Base-by-base conservation (phyloP, 768 basidiomycete species). In the Rhodosporidiobolus odoratus region DNA sequence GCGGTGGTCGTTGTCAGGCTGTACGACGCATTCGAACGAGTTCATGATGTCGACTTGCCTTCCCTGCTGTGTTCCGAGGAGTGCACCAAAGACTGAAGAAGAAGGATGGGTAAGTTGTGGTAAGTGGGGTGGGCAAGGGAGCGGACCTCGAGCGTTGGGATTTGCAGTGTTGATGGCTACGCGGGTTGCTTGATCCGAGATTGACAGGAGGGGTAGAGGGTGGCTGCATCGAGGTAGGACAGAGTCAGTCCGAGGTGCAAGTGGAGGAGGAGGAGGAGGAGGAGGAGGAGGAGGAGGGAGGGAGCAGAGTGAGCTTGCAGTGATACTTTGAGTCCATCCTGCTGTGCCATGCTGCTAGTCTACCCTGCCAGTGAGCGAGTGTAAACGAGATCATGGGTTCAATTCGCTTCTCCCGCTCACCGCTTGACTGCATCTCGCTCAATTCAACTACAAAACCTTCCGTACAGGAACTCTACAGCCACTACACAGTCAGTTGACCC, bases 41-140 rank as follows among this genome's bases (percentile, higher is more conserved):
- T 97, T 99, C 68, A 95, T 89, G 77, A 99, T 94, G 81, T 98
- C 94, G 34, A 99, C 89, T 76, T 97, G 91, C 69, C 94, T 86
- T 30, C 94, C 94, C 76, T 86, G 88, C 79, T 97, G 93, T 4
- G 91, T 93, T 19, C 96, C 96, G 38, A 99, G 85, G 7, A 99
- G 83, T 21, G 91, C 95, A 17, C 96, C 96, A 65, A 96, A 82
- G 56, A 96, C 96, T 97, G 73, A 58, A 52, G 89, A 58, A 82
- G 21, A 21, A 19, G 47, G 21, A n/a, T 48, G 10, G 53, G 38
- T 38, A 21, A 47, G 35, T 1, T 9, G 4, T 4, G 47, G 16
- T 16, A 30, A 38, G 25, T 15, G 38, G 12, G 15, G 40, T 5
- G n/a, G 19, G 19, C 8, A 12, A 13, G 35, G 25, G 43, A 32